A percentile compares a stretch with the other conserved stretches of the same genome.
Evolutionary conservation across 106 monocot genomes (phyloP).

Genomic region (Dendrobium chrysotoxum): DNA sequence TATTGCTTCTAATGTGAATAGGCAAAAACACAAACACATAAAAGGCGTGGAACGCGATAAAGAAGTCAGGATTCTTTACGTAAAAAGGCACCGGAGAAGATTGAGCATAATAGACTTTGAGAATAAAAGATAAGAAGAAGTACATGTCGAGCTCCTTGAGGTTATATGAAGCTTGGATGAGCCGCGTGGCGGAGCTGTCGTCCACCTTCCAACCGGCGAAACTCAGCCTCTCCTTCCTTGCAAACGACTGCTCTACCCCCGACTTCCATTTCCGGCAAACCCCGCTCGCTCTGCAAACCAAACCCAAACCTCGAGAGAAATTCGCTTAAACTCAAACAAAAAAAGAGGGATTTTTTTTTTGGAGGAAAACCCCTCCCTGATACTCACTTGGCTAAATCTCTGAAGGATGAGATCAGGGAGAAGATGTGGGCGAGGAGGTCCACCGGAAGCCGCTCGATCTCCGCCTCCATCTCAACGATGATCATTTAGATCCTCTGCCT

Average conservation of each 20-base stretch:
- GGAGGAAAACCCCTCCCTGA: background rate
- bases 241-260: conserved; percentile 59
- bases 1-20: too few species aligned
- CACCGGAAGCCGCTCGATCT: conserved; percentile 58
- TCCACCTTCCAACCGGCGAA: conserved; percentile 83
- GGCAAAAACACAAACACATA: too few species aligned
- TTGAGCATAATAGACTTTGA: background rate
- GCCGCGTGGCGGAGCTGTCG: conserved; percentile 62
- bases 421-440: conserved; percentile 57
- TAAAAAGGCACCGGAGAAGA: too few species aligned
- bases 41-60: too few species aligned
- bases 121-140: background rate
- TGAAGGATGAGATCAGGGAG: conserved; percentile 49
- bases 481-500: too few species aligned
- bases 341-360: too few species aligned
- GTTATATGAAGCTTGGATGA: conserved; percentile 48
- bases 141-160: conserved; percentile 88
- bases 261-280: conserved; percentile 75
- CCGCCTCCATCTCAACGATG: conserved; percentile 12
- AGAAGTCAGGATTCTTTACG: too few species aligned
- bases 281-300: conserved; percentile 51
- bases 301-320: background rate
- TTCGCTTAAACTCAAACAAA: too few species aligned
- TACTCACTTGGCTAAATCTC: conserved; percentile 41
- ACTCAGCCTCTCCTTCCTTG: conserved; percentile 59